A percentile compares a stretch with the other conserved stretches of the same genome.
Conservation (phyloP, 2,329 filamentous ascomycete genomes). For the Penicillium freii region DNA sequence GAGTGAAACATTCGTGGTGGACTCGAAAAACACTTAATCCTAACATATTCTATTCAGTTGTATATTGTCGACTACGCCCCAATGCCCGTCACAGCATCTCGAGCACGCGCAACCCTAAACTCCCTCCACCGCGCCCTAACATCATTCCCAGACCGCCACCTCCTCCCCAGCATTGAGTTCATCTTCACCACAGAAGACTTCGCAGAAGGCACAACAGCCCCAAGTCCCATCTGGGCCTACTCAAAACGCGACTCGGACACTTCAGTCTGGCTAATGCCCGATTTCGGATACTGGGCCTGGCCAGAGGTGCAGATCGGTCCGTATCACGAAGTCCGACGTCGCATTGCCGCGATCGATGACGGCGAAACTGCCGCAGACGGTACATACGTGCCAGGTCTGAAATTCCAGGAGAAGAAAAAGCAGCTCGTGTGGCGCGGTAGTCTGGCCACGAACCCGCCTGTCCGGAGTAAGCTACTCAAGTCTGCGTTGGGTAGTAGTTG, state of each 20-base stretch:
- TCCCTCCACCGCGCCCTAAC: slow-evolving; percentile 50
- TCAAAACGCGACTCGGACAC: slow-evolving; percentile 41
- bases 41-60: slow-evolving; percentile 24
- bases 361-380: slow-evolving; percentile 25
- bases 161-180: slow-evolving; percentile 52
- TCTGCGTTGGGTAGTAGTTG: slow-evolving; percentile 43
- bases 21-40: background rate
- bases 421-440: slow-evolving; percentile 52
- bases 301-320: slow-evolving; percentile 48
- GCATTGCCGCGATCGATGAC: slow-evolving; percentile 40
- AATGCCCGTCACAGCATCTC: slow-evolving; percentile 36
- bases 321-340: slow-evolving; percentile 44
- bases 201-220: slow-evolving; percentile 27
- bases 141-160: slow-evolving; percentile 38
- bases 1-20: slow-evolving; percentile 7
- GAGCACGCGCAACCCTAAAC: slow-evolving; percentile 46
- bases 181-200: slow-evolving; percentile 50
- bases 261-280: slow-evolving; percentile 52
- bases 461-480: slow-evolving; percentile 43
- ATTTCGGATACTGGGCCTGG: slow-evolving; percentile 56
- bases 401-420: slow-evolving; percentile 42
- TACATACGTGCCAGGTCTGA: slow-evolving; percentile 12
- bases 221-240: slow-evolving; percentile 45
- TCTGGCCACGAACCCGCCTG: slow-evolving; percentile 38
- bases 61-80: slow-evolving; percentile 38